Evolutionary conservation across 768 basidiomycete genomes (phyloP).

Genomic region (Podaxis sp.): DNA sequence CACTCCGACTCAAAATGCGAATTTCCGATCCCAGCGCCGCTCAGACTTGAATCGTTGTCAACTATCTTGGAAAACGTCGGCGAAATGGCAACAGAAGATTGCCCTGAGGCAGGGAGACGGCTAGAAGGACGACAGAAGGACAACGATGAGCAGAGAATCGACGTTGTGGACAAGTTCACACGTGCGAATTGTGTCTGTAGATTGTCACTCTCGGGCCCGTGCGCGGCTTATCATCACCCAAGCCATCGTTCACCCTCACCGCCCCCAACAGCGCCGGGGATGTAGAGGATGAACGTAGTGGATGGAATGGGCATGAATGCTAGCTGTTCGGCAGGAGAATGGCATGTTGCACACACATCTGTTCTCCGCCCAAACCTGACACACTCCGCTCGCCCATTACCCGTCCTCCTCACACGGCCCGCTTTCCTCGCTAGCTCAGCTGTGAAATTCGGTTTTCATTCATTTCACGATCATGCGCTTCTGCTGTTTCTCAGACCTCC

Average conservation of each 20-base stretch:
- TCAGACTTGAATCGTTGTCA: constrained; percentile 28
- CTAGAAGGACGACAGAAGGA: neutral
- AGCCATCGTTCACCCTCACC: neutral
- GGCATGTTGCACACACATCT: neutral
- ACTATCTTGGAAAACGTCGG: neutral
- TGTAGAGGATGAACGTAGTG: neutral
- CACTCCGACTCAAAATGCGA: constrained; percentile 40
- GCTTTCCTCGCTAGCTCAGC: neutral
- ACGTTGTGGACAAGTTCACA: constrained; percentile 7
- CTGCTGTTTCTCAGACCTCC: neutral
- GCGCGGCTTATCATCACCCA: neutral
- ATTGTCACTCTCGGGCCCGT: constrained; percentile 7
- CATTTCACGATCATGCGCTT: neutral
- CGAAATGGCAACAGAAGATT: neutral
- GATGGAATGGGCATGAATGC: neutral
- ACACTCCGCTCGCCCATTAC: constrained; percentile 8
- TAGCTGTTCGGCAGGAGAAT: neutral
- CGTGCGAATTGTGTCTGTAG: neutral
- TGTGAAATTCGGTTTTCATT: neutral
- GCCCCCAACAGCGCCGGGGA: neutral
- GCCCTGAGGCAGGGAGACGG: neutral
- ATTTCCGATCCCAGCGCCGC: constrained; percentile 37
- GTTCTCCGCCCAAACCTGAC: constrained; percentile 12
- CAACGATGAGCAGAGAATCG: neutral
- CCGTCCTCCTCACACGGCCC: constrained; percentile 3